Evolutionary conservation across 176 grass and related monocot species (phyloP).

Genomic region (Eragrostis nindensis): DNA sequence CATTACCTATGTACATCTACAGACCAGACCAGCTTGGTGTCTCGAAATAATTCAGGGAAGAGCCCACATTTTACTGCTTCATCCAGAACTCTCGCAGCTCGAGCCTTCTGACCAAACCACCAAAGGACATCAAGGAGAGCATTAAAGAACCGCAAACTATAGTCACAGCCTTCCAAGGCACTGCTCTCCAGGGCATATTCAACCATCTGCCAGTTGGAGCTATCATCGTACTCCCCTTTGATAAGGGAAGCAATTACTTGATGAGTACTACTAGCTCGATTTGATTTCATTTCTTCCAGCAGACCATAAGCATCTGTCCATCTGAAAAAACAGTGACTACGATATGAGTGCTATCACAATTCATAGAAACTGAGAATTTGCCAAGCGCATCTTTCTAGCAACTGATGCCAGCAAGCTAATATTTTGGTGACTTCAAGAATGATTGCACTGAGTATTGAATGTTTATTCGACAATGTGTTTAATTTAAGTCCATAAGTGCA

Average conservation of each 20-base stretch:
- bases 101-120: slow-evolving; percentile 82
- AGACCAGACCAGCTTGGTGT: slow-evolving; percentile 85
- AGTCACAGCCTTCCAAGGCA: slow-evolving; percentile 83
- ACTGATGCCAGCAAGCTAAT: slow-evolving; percentile 4
- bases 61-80: slow-evolving; percentile 76
- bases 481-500: background rate
- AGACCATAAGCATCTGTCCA: slow-evolving; percentile 82
- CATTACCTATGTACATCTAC: slow-evolving; percentile 91
- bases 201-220: slow-evolving; percentile 97
- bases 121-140: slow-evolving; percentile 91
- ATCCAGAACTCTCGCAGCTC: slow-evolving; percentile 71
- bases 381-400: background rate
- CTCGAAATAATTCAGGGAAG: slow-evolving; percentile 78
- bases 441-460: slow-evolving; percentile 2
- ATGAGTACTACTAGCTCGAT: slow-evolving; percentile 67
- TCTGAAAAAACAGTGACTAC: slow-evolving; percentile 51
- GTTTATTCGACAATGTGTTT: background rate
- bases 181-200: slow-evolving; percentile 82
- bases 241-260: slow-evolving; percentile 93
- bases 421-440: background rate
- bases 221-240: slow-evolving; percentile 83
- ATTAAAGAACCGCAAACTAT: slow-evolving; percentile 80
- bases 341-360: slow-evolving; percentile 17
- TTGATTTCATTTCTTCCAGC: slow-evolving; percentile 91
- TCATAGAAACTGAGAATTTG: slow-evolving; percentile 8